A percentile compares a stretch with the other conserved stretches of the same genome.
Evolutionary conservation across 257 asterid genomes (phyloP).

Genomic region (Nicotiana noctiflora): DNA sequence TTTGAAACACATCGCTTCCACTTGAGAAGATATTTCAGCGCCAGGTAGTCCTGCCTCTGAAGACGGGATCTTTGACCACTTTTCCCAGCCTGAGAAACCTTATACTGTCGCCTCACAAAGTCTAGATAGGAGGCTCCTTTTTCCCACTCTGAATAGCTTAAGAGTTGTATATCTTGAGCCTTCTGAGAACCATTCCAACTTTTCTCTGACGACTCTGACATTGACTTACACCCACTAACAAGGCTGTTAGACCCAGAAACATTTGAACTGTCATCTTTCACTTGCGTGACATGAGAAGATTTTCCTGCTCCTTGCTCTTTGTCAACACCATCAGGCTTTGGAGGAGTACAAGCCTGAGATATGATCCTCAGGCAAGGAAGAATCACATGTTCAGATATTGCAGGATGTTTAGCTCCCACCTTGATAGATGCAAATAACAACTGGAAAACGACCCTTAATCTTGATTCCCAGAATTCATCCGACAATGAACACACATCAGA

Average conservation of each 20-base stretch:
- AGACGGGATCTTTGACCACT: slow-evolving; percentile 77
- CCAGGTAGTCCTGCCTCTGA: slow-evolving; percentile 71
- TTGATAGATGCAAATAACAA: slow-evolving; percentile 88
- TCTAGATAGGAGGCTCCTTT: slow-evolving; percentile 97
- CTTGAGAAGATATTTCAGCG: slow-evolving; percentile 83
- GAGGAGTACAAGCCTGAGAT: slow-evolving; percentile 95
- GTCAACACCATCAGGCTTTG: slow-evolving; percentile 81
- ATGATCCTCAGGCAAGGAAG: slow-evolving; percentile 93
- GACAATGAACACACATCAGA: slow-evolving; percentile 91
- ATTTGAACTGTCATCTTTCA: slow-evolving; percentile 53
- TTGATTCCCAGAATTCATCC: slow-evolving; percentile 98
- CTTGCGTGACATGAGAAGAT: slow-evolving; percentile 43
- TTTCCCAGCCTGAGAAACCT: slow-evolving; percentile 70
- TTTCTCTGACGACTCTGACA: slow-evolving; percentile 50
- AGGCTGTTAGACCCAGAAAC: slow-evolving; percentile 53
- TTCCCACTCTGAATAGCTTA: slow-evolving; percentile 98
- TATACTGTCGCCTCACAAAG: slow-evolving; percentile 95
- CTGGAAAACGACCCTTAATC: slow-evolving; percentile 87
- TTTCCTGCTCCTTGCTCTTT: slow-evolving; percentile 67
- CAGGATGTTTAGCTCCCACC: slow-evolving; percentile 97
- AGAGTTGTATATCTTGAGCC: slow-evolving; percentile 72
- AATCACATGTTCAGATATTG: slow-evolving; percentile 92
- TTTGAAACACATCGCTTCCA: slow-evolving; percentile 86
- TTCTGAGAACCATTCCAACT: slow-evolving; percentile 74
- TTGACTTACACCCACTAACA: slow-evolving; percentile 43